Evolutionary conservation across 2,329 filamentous ascomycete species (phyloP), one percentile per base, ranked within the genome.

Genomic region (Ophiostoma sp.): DNA sequence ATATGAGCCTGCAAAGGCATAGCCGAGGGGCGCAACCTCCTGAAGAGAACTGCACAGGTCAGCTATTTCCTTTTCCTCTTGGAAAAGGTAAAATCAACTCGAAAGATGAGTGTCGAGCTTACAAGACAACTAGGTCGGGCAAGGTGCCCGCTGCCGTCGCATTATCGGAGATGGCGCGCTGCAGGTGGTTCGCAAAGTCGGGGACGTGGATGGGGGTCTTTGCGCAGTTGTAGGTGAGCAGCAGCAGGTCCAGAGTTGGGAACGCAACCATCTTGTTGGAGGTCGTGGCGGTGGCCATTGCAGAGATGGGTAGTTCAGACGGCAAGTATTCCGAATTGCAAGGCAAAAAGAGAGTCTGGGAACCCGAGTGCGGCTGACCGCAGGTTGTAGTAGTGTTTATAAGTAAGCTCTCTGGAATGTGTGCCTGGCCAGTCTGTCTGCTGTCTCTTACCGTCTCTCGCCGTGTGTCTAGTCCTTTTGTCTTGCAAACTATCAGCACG

Each of bases 161-260:
- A 17, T 68, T 69, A 54, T 69, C 69, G 57, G 78, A 79, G 70
- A 95, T 84, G 31, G 83, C 83, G 73, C 79, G 78, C 76, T 90
- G 87, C 74, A 97, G 82, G 76, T 93, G 89, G 13, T 85, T 81
- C 17, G 91, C 89, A 76, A 97, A 93, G 68, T 87, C 83, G 52
- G 88, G 82, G 31, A 88, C 83, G 74, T 94, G 84, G 76, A 97
- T 87, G 10, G 88, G 80, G 69, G 84, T 84, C 74, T 92, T 91
- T 41, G 86, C 94, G 76, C 92, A 96, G 78, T 98, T 98, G 83
- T 95, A 97, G 13, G 94, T 96, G 69, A 97, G 80, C 73, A 96
- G 85, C 76, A 96, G 90, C 70, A 93, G 80, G 75, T 89, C 87
- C 70, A 96, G 83, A 72, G 83, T 80, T 60, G 84, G 69, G 10